Evolutionary conservation across 345 rosid species (phyloP).

Genomic region (Gossypium turneri): DNA sequence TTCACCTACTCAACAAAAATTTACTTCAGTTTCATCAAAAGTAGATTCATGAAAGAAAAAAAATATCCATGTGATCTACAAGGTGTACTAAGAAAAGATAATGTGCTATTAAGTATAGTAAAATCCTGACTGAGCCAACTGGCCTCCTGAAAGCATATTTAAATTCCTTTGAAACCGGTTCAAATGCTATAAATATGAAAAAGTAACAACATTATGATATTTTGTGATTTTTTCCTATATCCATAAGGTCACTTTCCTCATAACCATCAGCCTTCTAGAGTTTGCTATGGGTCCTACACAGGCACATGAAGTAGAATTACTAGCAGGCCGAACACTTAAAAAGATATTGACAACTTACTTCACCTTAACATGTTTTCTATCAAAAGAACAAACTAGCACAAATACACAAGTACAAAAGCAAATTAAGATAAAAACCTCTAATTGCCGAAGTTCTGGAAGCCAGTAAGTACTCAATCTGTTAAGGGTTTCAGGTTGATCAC

Average conservation of each 20-base stretch:
- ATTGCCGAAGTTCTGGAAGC: constrained; percentile 54
- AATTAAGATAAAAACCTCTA: constrained; percentile 20
- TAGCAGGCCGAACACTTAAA: background rate
- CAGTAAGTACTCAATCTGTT: constrained; percentile 63
- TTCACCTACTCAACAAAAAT: constrained; percentile 54
- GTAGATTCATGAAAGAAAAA: background rate
- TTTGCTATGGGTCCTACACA: background rate
- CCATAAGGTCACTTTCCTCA: background rate
- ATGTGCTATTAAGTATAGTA: background rate
- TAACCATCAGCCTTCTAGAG: background rate
- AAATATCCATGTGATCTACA: background rate
- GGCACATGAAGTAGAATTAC: background rate
- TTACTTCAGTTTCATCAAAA: background rate
- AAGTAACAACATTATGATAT: background rate
- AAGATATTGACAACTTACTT: background rate
- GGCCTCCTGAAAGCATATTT: background rate
- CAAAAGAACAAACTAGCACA: background rate
- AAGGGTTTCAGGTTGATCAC: constrained; percentile 62
- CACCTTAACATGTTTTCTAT: background rate
- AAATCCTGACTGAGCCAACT: background rate
- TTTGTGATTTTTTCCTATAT: background rate
- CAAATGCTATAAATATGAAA: background rate
- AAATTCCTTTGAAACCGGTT: background rate
- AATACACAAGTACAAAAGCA: background rate
- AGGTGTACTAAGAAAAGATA: background rate